Conservation (phyloP, 768 basidiomycete species). For the Mycena vitilis region DNA sequence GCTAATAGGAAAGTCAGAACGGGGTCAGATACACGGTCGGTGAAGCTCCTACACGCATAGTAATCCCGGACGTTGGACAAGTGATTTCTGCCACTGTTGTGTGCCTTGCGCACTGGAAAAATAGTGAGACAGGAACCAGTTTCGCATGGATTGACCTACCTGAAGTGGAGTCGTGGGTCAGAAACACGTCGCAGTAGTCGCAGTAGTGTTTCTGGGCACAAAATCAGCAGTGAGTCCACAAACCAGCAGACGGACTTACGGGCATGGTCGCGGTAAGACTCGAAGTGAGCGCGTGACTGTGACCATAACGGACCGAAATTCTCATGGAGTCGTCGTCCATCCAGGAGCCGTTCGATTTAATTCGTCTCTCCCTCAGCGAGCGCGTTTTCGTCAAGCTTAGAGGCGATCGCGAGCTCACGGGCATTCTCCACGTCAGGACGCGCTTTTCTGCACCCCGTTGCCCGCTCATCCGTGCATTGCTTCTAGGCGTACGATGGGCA, state of each 20-base stretch:
- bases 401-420: conserved; percentile 92
- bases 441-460: conserved; percentile 17
- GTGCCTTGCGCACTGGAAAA: conserved; percentile 90
- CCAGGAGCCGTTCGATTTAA: conserved; percentile 97
- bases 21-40: neutral
- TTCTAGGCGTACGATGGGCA: conserved; percentile 98
- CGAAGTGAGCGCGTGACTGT: neutral
- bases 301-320: conserved; percentile 13
- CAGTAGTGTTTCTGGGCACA: conserved; percentile 86
- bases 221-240: conserved; percentile 23
- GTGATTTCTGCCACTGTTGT: conserved; percentile 98
- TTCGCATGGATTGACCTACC: conserved; percentile 57
- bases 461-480: conserved; percentile 26
- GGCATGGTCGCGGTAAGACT: conserved; percentile 62
- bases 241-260: conserved; percentile 53
- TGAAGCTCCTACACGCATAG: conserved; percentile 82
- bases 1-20: conserved; percentile 52
- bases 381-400: conserved; percentile 98
- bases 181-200: conserved; percentile 93
- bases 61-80: conserved; percentile 96
- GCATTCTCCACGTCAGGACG: conserved; percentile 86
- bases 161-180: conserved; percentile 95
- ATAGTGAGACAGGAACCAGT: conserved; percentile 20
- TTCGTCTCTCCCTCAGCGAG: conserved; percentile 95
- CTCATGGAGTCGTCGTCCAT: conserved; percentile 82